These are phyloP conservation scores for Dillenia turbinata DNA, from an alignment of 164 flowering plant genomes.

Conservation along the genomic window DNA sequence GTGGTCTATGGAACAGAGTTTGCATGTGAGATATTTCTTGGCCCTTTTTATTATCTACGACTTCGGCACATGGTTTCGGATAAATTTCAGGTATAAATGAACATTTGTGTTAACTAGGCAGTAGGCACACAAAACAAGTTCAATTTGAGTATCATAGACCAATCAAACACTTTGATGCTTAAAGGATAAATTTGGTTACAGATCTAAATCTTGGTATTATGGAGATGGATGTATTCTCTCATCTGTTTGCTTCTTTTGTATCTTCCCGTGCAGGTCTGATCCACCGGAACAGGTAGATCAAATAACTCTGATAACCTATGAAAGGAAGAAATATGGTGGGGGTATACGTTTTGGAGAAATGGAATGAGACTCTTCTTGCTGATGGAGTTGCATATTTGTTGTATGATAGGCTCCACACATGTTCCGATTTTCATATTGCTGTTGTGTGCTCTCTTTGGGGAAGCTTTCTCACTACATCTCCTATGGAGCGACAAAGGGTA, in stretches of 20 bases:
- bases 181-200: no score
- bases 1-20: constrained; percentile 92
- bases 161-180: no score
- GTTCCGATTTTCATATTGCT: constrained; percentile 90
- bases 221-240: no score
- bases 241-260: background rate
- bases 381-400: constrained; percentile 90
- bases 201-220: no score
- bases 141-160: background rate
- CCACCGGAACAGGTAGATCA: constrained; percentile 80
- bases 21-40: constrained; percentile 86
- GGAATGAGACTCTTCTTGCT: constrained; percentile 93
- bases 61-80: constrained; percentile 98
- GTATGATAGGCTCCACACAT: constrained; percentile 88
- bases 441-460: constrained; percentile 91
- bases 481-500: constrained; percentile 45
- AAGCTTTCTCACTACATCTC: constrained; percentile 66
- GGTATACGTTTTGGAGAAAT: constrained; percentile 97
- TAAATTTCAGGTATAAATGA: constrained; percentile 11
- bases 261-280: constrained; percentile 61
- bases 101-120: background rate
- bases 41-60: constrained; percentile 97
- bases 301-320: constrained; percentile 77
- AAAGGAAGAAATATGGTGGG: constrained; percentile 93
- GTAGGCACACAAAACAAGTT: no score